Percentiles rank a stretch among this genome's conserved stretches.
phyloP scores from a whole-genome alignment of 306 rosid species.

The Crataegus laevigata region DNA sequence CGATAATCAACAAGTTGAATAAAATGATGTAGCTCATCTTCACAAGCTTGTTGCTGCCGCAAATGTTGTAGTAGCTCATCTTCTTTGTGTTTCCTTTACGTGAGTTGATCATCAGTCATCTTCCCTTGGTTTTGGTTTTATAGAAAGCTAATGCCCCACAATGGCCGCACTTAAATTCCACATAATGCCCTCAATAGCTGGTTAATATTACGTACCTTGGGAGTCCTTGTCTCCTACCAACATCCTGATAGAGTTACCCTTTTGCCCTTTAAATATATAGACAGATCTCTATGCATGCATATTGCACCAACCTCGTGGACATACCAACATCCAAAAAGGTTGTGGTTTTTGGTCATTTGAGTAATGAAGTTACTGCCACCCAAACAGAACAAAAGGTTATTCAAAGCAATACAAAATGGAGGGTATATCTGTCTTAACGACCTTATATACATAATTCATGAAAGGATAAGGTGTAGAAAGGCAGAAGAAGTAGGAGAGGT shows the following conservation, averaged over 20 bases:
- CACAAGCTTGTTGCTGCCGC: conserved; percentile 19
- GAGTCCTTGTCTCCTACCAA: not conserved
- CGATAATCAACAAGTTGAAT: not conserved
- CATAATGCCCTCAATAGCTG: not conserved
- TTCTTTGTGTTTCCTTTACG: conserved; percentile 20
- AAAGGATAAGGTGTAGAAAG: conserved; percentile 7
- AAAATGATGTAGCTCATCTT: not conserved
- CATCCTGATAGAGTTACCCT: not conserved
- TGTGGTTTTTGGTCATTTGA: not conserved
- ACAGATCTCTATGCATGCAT: not conserved
- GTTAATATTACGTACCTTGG: not conserved
- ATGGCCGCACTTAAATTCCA: not conserved
- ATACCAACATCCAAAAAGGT: not conserved
- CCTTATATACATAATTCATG: not conserved
- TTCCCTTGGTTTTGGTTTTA: not conserved
- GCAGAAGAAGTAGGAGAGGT: conserved; percentile 30
- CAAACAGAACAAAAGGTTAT: not conserved
- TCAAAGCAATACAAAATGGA: not conserved
- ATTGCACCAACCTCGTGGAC: not conserved
- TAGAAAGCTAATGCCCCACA: not conserved
- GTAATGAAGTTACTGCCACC: not conserved
- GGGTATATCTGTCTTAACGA: not conserved
- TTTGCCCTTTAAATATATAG: not conserved
- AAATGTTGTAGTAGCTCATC: conserved; percentile 30
- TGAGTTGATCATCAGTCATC: not conserved